Base-by-base conservation (phyloP, 1,284 basidiomycete genomes). In the Marasmius fiardii region DNA sequence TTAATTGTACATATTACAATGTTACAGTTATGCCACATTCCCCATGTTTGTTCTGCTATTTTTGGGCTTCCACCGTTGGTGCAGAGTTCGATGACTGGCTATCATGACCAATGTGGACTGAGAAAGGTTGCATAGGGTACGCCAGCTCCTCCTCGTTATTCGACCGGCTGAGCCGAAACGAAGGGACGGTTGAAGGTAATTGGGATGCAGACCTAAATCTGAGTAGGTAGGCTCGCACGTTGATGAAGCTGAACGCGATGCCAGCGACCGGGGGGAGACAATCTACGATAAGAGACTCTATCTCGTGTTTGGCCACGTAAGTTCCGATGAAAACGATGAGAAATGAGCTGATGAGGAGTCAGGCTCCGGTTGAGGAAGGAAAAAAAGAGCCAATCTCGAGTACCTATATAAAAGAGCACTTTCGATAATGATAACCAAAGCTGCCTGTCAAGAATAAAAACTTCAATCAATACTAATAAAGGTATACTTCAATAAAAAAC, bases 291-390 rank as follows among this genome's bases (percentile, higher is more conserved):
- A 49, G 26, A 16, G 47, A 31, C 26, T 49, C 47, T 10, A 49
- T 33, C 4, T n/a, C 12, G 16, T 18, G 31, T 7, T 31, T 33
- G 47, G 28, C 47, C 10, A 31, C 28, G 20, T 31, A 49, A 20
- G 47, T 49, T 31, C n/a, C 28, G 28, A 49, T 49, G 47, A 49
- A 49, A n/a, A 31, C 23, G 18, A 49, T 14, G 24, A 49, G 47
- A 14, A 26, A 49, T 7, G 47, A 49, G 47, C 47, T 49, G 31
- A n/a, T 12, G 16, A 1, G 16, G 12, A 8, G 44, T 49, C 14
- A 49, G 47, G 12, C 10, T 28, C 7, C 16, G 20, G 10, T 12
- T 10, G 23, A 11, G 24, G 10, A 24, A 44, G 20, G 21, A 33
- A 49, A 18, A 23, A 6, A 33, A n/a, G 28, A 16, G 24, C 16